These are phyloP conservation scores for Margaritispora aquatica DNA, from an alignment of 495 filamentous ascomycete genomes.

Conservation along the genomic window DNA sequence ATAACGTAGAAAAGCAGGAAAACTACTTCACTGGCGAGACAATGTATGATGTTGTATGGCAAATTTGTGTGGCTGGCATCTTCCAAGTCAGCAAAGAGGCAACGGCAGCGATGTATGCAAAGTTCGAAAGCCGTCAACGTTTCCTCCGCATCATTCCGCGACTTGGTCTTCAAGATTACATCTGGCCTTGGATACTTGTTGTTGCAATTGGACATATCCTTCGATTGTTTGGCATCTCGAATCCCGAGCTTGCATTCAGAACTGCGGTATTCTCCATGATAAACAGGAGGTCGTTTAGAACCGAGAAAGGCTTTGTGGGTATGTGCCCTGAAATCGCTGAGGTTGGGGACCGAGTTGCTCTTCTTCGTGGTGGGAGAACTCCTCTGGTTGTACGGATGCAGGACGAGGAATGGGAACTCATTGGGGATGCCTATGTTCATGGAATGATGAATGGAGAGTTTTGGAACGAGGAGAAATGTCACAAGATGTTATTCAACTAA, in stretches of 20 bases:
- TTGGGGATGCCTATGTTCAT: conserved; percentile 6
- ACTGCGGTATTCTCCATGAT: background rate
- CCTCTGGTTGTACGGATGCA: background rate
- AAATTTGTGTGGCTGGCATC: background rate
- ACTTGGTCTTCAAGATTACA: background rate
- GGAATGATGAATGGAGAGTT: conserved; percentile 5
- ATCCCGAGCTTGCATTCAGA: conserved; percentile 1
- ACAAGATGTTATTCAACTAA: background rate
- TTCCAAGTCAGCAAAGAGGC: background rate
- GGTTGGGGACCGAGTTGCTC: background rate
- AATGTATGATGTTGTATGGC: background rate
- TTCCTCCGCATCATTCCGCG: background rate
- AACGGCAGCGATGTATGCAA: background rate
- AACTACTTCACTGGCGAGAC: background rate
- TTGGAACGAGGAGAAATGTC: background rate
- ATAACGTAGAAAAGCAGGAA: background rate
- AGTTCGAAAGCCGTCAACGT: background rate
- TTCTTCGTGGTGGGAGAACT: background rate
- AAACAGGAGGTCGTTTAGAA: background rate
- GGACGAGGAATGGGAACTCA: conserved; percentile 1
- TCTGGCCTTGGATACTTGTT: background rate
- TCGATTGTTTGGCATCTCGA: background rate
- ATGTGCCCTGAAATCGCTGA: background rate
- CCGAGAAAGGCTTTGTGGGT: conserved; percentile 1
- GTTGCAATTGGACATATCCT: conserved; percentile 1